phyloP scores from a whole-genome alignment of 129 eudicot species.

The Scalesia atractyloides region DNA sequence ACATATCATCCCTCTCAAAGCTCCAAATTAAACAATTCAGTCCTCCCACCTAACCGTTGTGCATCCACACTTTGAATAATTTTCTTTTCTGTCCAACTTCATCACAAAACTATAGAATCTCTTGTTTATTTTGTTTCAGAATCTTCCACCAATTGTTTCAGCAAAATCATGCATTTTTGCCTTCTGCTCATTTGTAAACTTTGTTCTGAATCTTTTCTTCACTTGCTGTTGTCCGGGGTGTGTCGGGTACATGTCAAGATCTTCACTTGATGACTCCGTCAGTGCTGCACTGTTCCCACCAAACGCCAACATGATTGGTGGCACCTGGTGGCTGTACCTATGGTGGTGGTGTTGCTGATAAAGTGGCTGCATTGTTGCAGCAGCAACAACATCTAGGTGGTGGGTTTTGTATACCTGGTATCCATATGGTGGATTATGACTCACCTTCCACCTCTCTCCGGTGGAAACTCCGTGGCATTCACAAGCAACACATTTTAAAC shows the following conservation, averaged over 20 bases:
- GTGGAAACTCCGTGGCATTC: slow-evolving; percentile 86
- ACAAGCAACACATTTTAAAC: slow-evolving; percentile 72
- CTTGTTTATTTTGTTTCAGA: slow-evolving; percentile 75
- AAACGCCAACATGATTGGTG: slow-evolving; percentile 65
- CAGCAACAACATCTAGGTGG: slow-evolving; percentile 18
- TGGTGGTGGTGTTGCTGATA: slow-evolving; percentile 36
- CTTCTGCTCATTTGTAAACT: slow-evolving; percentile 67
- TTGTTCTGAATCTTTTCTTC: slow-evolving; percentile 73
- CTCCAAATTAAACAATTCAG: too few species aligned
- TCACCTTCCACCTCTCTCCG: slow-evolving; percentile 58
- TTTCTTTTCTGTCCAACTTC: slow-evolving; percentile 67
- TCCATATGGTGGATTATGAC: slow-evolving; percentile 7
- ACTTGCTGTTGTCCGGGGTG: slow-evolving; percentile 34
- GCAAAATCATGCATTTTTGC: slow-evolving; percentile 70
- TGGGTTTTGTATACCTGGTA: slow-evolving; percentile 16
- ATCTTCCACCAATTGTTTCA: slow-evolving; percentile 69
- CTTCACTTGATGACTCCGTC: slow-evolving; percentile 85
- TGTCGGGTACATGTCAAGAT: slow-evolving; percentile 52
- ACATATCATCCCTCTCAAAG: too few species aligned
- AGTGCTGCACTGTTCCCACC: slow-evolving; percentile 50
- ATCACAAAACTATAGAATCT: slow-evolving; percentile 53
- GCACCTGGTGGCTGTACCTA: slow-evolving; percentile 30
- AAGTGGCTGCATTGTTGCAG: slow-evolving; percentile 7
- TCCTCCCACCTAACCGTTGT: too few species aligned
- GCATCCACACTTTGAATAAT: slow-evolving; percentile 89